phyloP scores from a whole-genome alignment of 495 filamentous ascomycete species.

The Penicillium canariense region DNA sequence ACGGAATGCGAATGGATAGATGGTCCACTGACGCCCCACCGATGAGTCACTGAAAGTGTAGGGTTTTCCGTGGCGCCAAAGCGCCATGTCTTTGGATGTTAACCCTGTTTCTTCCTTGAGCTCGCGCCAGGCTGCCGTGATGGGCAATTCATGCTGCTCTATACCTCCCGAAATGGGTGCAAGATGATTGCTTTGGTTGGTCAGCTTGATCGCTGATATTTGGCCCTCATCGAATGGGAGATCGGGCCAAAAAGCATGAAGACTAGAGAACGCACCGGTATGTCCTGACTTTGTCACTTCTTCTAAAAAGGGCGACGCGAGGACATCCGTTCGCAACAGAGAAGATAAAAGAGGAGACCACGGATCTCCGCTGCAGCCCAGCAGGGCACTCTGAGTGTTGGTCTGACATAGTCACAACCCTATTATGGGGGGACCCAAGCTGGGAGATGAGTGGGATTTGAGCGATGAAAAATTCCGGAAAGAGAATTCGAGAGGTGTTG shows the following conservation, averaged over 20 bases:
- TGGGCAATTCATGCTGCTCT: slow-evolving; percentile 47
- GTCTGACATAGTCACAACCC: background rate
- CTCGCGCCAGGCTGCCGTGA: slow-evolving; percentile 60
- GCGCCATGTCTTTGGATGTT: slow-evolving; percentile 38
- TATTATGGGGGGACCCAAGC: too few relatives aligned
- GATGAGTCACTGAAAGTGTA: slow-evolving; percentile 55
- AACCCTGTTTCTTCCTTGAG: slow-evolving; percentile 61
- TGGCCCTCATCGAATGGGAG: too few relatives aligned
- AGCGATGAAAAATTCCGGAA: background rate
- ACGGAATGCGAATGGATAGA: slow-evolving; percentile 60
- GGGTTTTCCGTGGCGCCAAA: slow-evolving; percentile 57
- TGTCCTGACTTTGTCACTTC: slow-evolving; percentile 50
- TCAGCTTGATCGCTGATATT: background rate
- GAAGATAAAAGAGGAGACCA: slow-evolving; percentile 59
- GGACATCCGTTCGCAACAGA: slow-evolving; percentile 25
- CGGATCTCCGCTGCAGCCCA: slow-evolving; percentile 23
- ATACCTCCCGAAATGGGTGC: slow-evolving; percentile 63
- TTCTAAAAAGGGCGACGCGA: slow-evolving; percentile 55
- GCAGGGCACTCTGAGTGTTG: background rate
- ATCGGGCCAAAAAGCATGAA: background rate
- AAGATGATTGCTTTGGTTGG: slow-evolving; percentile 42
- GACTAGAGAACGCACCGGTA: background rate
- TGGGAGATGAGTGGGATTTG: background rate
- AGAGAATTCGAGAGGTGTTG: background rate
- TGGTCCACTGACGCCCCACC: slow-evolving; percentile 57